Percentiles rank a stretch among this genome's conserved stretches.
These are phyloP conservation scores for Pseudogymnoascus pannorum DNA, from an alignment of 2,329 filamentous ascomycete species.

Conservation along the genomic window DNA sequence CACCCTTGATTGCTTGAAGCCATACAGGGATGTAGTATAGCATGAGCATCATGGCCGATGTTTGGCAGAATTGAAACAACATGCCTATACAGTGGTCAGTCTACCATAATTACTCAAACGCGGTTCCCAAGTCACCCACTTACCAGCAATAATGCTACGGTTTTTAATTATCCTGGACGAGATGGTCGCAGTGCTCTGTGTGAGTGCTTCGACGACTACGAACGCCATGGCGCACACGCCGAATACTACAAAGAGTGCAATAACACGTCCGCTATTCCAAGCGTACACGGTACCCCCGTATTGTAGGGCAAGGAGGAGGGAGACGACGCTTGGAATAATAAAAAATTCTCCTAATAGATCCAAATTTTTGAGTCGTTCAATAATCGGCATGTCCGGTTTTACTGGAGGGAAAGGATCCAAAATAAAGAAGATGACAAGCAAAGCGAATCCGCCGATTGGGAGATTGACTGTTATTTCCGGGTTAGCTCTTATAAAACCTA, in stretches of 20 bases:
- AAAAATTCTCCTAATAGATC: conserved; percentile 31
- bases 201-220: conserved; percentile 26
- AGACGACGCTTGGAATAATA: conserved; percentile 26
- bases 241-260: conserved; percentile 24
- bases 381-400: conserved; percentile 30
- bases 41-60: too few relatives aligned
- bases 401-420: conserved; percentile 12
- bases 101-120: too few relatives aligned
- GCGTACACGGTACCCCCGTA: conserved; percentile 29
- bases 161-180: conserved; percentile 29
- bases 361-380: conserved; percentile 32
- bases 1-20: conserved; percentile 38
- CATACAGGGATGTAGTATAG: conserved; percentile 38
- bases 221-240: conserved; percentile 21
- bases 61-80: too few relatives aligned
- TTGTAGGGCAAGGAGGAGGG: conserved; percentile 28
- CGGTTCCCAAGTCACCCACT: too few relatives aligned
- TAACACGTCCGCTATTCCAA: conserved; percentile 29
- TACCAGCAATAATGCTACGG: conserved; percentile 26
- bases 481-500: too few relatives aligned
- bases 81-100: too few relatives aligned
- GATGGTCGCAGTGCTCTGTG: conserved; percentile 31
- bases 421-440: conserved; percentile 18
- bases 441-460: conserved; percentile 25
- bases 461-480: too few relatives aligned